Base-by-base conservation (phyloP, 805 yeast genomes). In the Debaryomyces castellii region DNA sequence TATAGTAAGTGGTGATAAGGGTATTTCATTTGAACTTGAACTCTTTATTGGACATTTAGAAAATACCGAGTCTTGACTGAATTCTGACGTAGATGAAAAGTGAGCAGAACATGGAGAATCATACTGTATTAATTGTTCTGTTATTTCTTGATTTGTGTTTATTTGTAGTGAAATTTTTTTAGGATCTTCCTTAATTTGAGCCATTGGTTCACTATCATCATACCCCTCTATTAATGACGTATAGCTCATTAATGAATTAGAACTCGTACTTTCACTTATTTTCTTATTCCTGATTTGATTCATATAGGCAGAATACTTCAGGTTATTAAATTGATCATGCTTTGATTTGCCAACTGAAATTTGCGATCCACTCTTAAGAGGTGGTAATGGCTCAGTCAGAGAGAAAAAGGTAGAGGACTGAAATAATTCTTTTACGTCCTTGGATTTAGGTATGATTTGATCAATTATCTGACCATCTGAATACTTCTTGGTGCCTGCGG, bases 161-260 rank as follows among this genome's bases (percentile, higher is more conserved):
- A 35, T 44, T 20, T 35, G 38, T 3, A 22, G 17, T 5, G 41
- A 14, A 24, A 17, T 5, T 25, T 24, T 25, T 14, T 20, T 28
- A 39, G 25, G 7, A 18, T 20, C 35, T 16, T 39, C 32, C 16
- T 30, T 17, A 6, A 30, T 30, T 30, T 18, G 34, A 2, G 34
- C 34, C 34, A 30, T 30, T 11, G 11, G 38, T 12, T 35, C 30
- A 43, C 50, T 55, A 38, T 52, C 54, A 17, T 63, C 69, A 48
- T 67, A 67, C 7, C 57, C 53, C 22, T 63, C 69, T 34, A 66
- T 61, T 11, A 67, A 46, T 16, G 67, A 63, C 2, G 60, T 41
- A 47, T 63, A 59, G 33, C 67, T 64, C 16, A 49, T 39, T 10
- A 64, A 38, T 1, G 66, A 57, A 35, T 52, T 57, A 28, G 57